phyloP scores from a whole-genome alignment of 441 rosid species.

The Brassica hybrid region DNA sequence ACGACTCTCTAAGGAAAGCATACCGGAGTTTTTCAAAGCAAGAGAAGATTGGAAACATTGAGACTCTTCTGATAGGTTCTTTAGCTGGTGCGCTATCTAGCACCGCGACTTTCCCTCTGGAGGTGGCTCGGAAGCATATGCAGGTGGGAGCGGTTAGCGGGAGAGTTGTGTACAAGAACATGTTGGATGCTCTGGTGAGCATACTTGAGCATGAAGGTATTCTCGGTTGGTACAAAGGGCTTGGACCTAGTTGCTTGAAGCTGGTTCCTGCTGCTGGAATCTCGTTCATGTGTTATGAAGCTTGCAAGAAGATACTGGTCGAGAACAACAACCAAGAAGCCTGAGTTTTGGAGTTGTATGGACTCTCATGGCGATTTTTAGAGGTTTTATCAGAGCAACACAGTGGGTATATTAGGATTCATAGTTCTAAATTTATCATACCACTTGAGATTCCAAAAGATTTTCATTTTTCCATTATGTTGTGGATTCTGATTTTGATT shows the following conservation, averaged over 20 bases:
- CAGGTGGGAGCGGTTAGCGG: constrained; percentile 95
- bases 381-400: constrained; percentile 20
- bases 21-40: constrained; percentile 70
- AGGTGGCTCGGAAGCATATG: constrained; percentile 98
- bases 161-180: constrained; percentile 83
- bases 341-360: constrained; percentile 19
- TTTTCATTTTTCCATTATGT: neutral
- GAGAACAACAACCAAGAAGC: constrained; percentile 61
- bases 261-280: constrained; percentile 99
- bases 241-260: constrained; percentile 98
- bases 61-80: constrained; percentile 92
- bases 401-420: constrained; percentile 22
- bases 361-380: constrained; percentile 9
- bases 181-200: constrained; percentile 79
- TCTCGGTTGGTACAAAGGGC: constrained; percentile 81
- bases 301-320: constrained; percentile 83
- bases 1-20: constrained; percentile 79
- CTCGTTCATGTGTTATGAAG: constrained; percentile 98
- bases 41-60: constrained; percentile 86
- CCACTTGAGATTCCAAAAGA: constrained; percentile 36
- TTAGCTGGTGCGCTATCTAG: constrained; percentile 95
- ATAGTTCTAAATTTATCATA: constrained; percentile 15
- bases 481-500: constrained; percentile 16
- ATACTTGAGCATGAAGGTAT: constrained; percentile 81
- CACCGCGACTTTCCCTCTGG: constrained; percentile 93